Evolutionary conservation across 768 basidiomycete genomes (phyloP).

Genomic region (Boletus patriciae): DNA sequence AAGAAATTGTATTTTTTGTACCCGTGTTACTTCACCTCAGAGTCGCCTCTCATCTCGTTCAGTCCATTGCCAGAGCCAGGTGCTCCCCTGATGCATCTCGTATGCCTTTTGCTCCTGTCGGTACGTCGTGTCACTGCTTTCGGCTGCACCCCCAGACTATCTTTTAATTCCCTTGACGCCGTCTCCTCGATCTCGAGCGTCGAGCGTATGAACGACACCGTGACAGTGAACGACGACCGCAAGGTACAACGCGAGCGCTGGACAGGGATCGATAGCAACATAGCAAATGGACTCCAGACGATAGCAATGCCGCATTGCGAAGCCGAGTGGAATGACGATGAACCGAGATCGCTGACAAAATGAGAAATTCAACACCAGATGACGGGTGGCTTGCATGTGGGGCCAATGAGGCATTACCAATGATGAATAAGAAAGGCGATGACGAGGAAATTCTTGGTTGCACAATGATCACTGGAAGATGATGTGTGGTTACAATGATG

Average conservation of each 20-base stretch:
- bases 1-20: too few species aligned
- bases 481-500: conserved; percentile 19
- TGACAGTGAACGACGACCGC: conserved; percentile 14
- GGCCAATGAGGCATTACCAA: conserved; percentile 25
- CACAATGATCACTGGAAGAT: conserved; percentile 32
- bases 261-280: conserved; percentile 20
- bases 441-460: conserved; percentile 26
- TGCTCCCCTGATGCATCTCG: too few species aligned
- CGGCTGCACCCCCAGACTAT: too few species aligned
- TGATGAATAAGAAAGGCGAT: conserved; percentile 8
- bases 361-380: conserved; percentile 7
- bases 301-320: conserved; percentile 18
- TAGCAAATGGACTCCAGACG: conserved; percentile 17
- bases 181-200: too few species aligned
- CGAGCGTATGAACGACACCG: conserved; percentile 14
- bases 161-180: too few species aligned
- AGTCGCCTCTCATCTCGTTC: too few species aligned
- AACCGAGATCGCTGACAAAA: conserved; percentile 18
- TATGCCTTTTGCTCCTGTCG: too few species aligned
- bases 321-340: background rate
- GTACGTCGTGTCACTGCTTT: too few species aligned
- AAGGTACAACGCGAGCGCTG: conserved; percentile 14
- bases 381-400: background rate
- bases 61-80: too few species aligned
- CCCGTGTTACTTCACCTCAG: too few species aligned